Evolutionary conservation across 148 eudicot genomes (phyloP), one percentile per base, ranked within the genome.

Genomic region (Gaultheria prostrata): DNA sequence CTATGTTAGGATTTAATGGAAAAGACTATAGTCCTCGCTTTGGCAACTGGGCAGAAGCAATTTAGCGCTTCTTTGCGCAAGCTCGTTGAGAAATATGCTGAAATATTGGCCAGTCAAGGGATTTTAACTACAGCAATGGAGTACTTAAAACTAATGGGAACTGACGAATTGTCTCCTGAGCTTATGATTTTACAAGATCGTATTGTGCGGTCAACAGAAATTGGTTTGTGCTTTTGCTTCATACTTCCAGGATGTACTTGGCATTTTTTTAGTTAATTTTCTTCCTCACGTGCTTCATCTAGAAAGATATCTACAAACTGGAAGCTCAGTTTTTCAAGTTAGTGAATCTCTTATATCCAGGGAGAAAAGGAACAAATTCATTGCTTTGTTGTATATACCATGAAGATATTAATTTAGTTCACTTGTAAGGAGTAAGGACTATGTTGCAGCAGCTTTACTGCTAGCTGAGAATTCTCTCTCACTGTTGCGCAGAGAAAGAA

Each of bases 71-170:
- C 94, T 77, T 70, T 97, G 85, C 93, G 95, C 89, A 97, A 92
- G 83, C 95, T 97, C 53, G 93, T 97, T 86, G 99, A 97, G 86
- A 97, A 94, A 83, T 97, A 97, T 85, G 95, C 92, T 82, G 99
- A 97, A 86, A 95, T 97, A 84, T 90, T 97, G 88, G 98, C 99
- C 82, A 97, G 99, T 88, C 99, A 97, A 86, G 99, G 99, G 81
- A 97, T 91, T 85, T 89, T 97, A 88, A 85, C 93, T 56, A 91
- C 98, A 26, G 99, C 98, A 53, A 90, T 97, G 96, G 98, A 93
- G 73, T 97, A 92, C 85, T 85, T 97, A 84, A 93, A 95, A 76
- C 90, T 97, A 43, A 82, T 97, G 90, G 99, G 99, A 51, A 85
- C 87, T 54, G 94, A 93, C 80, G 97, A 95, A 80, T 84, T 95